Evolutionary conservation across 148 eudicot species (phyloP), one percentile per base, ranked within the genome.

Genomic region (Vaccinium macrocarpon): DNA sequence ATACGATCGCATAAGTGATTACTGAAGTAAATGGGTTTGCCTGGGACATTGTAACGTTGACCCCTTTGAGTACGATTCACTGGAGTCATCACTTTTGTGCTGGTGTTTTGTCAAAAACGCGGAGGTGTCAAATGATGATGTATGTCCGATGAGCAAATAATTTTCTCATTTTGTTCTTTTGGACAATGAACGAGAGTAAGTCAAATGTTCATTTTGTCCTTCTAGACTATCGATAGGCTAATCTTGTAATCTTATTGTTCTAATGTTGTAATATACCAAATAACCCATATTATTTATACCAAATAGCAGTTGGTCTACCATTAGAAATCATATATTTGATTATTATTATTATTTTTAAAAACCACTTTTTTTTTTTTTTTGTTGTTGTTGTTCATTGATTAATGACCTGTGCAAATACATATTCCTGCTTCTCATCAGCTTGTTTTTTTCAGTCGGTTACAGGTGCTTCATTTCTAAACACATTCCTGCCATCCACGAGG

Each of bases 401-500:
- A 27, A 12, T 27, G 73, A 64, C 14, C 6, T 27, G 70, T 42
- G 8, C 10, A n/a, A 19, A 42, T 48, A n/a, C 15, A 76, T 19
- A 13, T 49, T 49, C 15, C 48, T 55, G 15, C 13, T 73, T 11
- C 68, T 83, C 23, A 74, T 61, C 21, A 49, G n/a, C 53, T 53
- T 49, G 29, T 78, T 46, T 42, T 81, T 81, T 88, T 23, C 78
- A 89, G 91, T 81, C 89, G 14, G 35, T 64, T 23, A 32, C 85
- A 85, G 83, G 83, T 35, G 48, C 11, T 29, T 70, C 76, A 48
- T 72, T 73, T 71, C 73, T 27, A 15, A 72, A 52, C 55, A 23
- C 82, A 61, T 46, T 80, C 42, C 7, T 56, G 42, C 70, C 61
- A 8, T 38, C 53, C 38, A 8, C 6, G 53, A 38, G 21, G 5